Conservation (phyloP, 306 rosid species). For the Medicago ruthenica region DNA sequence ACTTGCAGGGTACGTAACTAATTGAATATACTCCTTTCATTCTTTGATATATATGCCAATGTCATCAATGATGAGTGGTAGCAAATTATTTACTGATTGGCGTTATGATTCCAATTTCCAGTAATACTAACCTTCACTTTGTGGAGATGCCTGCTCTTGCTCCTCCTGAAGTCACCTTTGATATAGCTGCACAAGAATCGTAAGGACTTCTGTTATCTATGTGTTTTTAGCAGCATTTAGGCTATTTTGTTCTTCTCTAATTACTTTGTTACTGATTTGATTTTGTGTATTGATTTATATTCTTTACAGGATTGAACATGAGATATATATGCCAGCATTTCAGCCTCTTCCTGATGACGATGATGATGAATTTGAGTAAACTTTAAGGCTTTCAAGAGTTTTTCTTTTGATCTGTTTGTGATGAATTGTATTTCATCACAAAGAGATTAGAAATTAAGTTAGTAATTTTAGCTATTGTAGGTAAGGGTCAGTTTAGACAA, state of each 20-base stretch:
- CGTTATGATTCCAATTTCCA: conserved; percentile 34
- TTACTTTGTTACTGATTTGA: neutral
- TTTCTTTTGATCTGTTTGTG: neutral
- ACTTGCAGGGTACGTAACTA: conserved; percentile 67
- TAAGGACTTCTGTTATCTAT: conserved; percentile 29
- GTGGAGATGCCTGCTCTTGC: conserved; percentile 86
- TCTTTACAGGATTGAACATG: conserved; percentile 69
- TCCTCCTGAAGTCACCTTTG: conserved; percentile 83
- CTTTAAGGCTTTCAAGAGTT: neutral
- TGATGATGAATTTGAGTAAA: conserved; percentile 68
- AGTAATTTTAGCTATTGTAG: neutral
- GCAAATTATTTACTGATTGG: neutral
- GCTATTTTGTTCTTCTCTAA: neutral
- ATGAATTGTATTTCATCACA: neutral
- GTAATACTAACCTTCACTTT: conserved; percentile 70
- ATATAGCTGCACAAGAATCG: conserved; percentile 66
- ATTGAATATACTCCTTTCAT: neutral
- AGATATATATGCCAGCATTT: conserved; percentile 54
- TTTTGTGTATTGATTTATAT: neutral
- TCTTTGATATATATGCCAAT: neutral
- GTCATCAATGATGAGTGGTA: neutral
- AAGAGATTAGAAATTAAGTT: neutral
- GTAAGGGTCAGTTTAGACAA: neutral
- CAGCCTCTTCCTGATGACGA: conserved; percentile 90
- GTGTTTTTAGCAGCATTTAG: neutral